Evolutionary conservation across 345 rosid species (phyloP), one percentile per base, ranked within the genome.

Genomic region (Anastatica hierochuntica): DNA sequence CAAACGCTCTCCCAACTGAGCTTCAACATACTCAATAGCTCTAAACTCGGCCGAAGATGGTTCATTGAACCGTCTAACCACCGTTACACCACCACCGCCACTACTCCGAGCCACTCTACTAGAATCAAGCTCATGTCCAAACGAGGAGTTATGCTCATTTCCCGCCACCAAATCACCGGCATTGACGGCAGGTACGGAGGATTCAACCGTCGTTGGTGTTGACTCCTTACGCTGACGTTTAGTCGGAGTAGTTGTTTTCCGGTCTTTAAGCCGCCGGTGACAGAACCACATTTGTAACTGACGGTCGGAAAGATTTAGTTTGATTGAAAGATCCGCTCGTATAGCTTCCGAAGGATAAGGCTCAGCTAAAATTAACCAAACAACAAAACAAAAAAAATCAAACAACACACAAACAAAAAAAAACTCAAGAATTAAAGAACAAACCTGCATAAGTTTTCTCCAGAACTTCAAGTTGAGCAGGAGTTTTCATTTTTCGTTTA

Each of bases 251-350:
- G 77, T 56, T 1, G 71, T 61, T 76, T 90, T 90, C 63, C 88
- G 60, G 71, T 90, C 97, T 76, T 90, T 90, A 62, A 90, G 62
- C 6, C 94, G 73, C 53, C 97, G 77, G 73, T 85, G 97, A 69
- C 95, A 90, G 48, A 90, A 90, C 97, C 97, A 90, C 97, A 90
- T 90, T 79, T 83, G 97, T 60, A 90, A 49, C 75, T 90, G 97
- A 59, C 97, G 66, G 54, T 85, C 95, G 10, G 97, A 77, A 4
- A 90, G 83, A 35, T 82, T 94, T 53, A 90, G 66, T 50, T 85
- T 74, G 34, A 49, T 76, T 24, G 97, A 85, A 13, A 90, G 80
- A 71, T 85, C 84, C 31, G 72, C 90, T 46, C 95, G 62, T 47
- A 71, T 33, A 49, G 75, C 74, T 72, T 90, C 97, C 4, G 94